Evolutionary conservation across 768 basidiomycete genomes (phyloP).

Genomic region (Boletellus emodensis): DNA sequence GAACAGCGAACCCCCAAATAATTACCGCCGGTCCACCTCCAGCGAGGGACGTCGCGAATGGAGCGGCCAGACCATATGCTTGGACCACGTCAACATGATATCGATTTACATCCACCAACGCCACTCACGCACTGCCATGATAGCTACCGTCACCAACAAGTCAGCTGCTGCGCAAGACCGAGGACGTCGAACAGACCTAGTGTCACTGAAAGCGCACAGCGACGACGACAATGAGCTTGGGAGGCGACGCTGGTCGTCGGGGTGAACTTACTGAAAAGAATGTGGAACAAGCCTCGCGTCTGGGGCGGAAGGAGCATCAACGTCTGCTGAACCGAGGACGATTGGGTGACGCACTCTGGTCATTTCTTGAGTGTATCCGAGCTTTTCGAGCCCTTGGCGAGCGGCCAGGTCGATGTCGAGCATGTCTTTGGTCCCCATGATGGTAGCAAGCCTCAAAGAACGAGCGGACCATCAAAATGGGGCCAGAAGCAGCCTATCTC

Average conservation of each 20-base stretch:
- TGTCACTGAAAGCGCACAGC: slow-evolving; percentile 36
- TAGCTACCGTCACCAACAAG: slow-evolving; percentile 34
- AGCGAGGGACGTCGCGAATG: slow-evolving; percentile 51
- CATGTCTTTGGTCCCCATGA: slow-evolving; percentile 11
- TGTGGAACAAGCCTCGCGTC: slow-evolving; percentile 50
- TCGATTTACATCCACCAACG: background rate
- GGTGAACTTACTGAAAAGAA: slow-evolving; percentile 46
- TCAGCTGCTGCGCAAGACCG: slow-evolving; percentile 1
- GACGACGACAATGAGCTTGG: background rate
- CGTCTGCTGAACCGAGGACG: background rate
- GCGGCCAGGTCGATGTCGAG: slow-evolving; percentile 26
- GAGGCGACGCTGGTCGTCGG: background rate
- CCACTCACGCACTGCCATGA: slow-evolving; percentile 60
- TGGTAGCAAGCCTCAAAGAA: background rate
- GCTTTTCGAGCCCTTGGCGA: slow-evolving; percentile 40
- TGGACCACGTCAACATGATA: slow-evolving; percentile 2
- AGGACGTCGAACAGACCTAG: slow-evolving; percentile 34
- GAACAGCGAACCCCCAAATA: slow-evolving; percentile 49
- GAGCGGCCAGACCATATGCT: slow-evolving; percentile 57
- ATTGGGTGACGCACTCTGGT: slow-evolving; percentile 36
- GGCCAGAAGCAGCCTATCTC: background rate
- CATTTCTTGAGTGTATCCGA: slow-evolving; percentile 57
- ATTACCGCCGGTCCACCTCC: slow-evolving; percentile 55
- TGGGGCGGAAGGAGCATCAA: slow-evolving; percentile 14
- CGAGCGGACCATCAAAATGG: background rate